These are phyloP conservation scores for Wickerhamiella cacticola DNA, from an alignment of 805 yeast genomes.

Conservation along the genomic window DNA sequence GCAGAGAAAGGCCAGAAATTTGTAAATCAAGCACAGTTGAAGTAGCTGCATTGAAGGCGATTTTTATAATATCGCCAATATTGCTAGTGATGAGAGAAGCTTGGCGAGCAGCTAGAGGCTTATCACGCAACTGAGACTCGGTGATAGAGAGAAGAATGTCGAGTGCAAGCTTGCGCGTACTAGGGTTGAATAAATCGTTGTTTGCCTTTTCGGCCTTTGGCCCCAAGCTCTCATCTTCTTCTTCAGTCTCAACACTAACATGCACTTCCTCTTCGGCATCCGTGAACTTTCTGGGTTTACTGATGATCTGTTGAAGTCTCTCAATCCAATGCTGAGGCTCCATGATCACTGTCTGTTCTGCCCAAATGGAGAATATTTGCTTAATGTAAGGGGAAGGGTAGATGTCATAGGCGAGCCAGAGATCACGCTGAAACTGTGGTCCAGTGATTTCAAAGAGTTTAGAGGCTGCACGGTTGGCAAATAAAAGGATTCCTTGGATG, in stretches of 20 bases:
- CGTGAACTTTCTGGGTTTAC: constrained; percentile 17
- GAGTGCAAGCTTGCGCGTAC: constrained; percentile 32
- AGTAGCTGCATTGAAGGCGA: constrained; percentile 73
- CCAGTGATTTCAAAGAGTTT: constrained; percentile 32
- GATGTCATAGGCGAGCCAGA: constrained; percentile 50
- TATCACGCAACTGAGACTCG: constrained; percentile 17
- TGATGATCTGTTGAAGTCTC: constrained; percentile 37
- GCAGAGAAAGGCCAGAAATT: constrained; percentile 50
- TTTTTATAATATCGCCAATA: constrained; percentile 51
- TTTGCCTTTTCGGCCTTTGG: constrained; percentile 18
- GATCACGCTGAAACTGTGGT: constrained; percentile 37
- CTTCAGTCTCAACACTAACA: constrained; percentile 35
- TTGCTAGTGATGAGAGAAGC: constrained; percentile 21
- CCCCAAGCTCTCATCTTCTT: constrained; percentile 29
- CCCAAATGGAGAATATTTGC: constrained; percentile 46
- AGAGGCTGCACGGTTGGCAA: constrained; percentile 44
- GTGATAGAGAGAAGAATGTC: constrained; percentile 28
- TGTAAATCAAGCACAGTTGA: constrained; percentile 51
- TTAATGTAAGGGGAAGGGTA: constrained; percentile 37
- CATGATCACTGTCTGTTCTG: constrained; percentile 37
- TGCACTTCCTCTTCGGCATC: neutral
- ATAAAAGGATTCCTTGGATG: constrained; percentile 45
- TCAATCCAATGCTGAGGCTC: constrained; percentile 44
- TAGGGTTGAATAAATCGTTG: constrained; percentile 35
- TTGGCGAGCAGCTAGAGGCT: constrained; percentile 19